Percentiles rank a stretch among this genome's conserved stretches.
Conservation (phyloP, 352 stramenopile genomes). For the Achlya hypogyna region DNA sequence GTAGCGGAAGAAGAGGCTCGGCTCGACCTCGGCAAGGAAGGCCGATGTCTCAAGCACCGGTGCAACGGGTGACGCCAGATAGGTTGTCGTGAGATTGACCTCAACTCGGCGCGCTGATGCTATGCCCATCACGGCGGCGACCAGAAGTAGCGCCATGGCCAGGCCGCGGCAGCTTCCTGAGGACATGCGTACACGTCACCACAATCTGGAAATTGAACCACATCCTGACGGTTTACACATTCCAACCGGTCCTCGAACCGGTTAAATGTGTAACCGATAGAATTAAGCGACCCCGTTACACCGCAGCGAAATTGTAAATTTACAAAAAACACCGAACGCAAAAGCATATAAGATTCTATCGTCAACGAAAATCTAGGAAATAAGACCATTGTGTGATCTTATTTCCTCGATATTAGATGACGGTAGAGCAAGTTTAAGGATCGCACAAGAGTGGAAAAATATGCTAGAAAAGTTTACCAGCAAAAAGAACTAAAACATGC, state of each 20-base stretch:
- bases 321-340: not conserved
- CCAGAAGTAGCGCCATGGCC: not conserved
- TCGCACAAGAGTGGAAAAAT: too few species aligned
- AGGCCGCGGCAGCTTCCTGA: not conserved
- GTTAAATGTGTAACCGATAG: not conserved
- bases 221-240: not conserved
- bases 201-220: not conserved
- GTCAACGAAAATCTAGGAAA: too few species aligned
- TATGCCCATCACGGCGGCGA: too few species aligned
- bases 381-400: too few species aligned
- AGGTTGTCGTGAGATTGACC: conserved; percentile 31
- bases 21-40: conserved; percentile 72
- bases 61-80: conserved; percentile 27
- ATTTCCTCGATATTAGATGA: too few species aligned
- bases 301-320: not conserved
- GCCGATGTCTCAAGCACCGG: conserved; percentile 42
- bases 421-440: too few species aligned
- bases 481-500: too few species aligned
- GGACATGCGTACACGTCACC: conserved; percentile 3
- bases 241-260: not conserved
- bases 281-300: not conserved
- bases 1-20: conserved; percentile 68
- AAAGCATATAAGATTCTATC: too few species aligned
- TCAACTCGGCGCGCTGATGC: conserved; percentile 23
- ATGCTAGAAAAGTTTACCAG: too few species aligned